Evolutionary conservation across 2,329 filamentous ascomycete genomes (phyloP).

Genomic region (Sclerotinia trifoliorum): DNA sequence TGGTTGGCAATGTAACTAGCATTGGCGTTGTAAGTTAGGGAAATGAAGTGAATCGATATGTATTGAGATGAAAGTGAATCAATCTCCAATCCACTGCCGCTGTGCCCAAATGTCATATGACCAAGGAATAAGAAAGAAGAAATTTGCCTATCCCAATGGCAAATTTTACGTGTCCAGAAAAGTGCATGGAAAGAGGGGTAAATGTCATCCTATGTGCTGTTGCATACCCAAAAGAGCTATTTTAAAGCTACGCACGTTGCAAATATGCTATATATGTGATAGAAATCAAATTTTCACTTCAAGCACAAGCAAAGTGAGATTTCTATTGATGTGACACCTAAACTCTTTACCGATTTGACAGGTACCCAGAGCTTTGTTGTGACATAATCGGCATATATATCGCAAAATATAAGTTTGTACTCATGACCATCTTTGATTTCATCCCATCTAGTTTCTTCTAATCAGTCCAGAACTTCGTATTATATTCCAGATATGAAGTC

Average conservation of each 20-base stretch:
- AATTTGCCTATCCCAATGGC: background rate
- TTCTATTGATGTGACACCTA: background rate
- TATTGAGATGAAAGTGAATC: constrained; percentile 12
- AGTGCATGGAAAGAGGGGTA: background rate
- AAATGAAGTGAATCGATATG: constrained; percentile 5
- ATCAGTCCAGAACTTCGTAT: background rate
- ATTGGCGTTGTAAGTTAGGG: background rate
- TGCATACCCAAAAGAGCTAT: background rate
- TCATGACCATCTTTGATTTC: background rate
- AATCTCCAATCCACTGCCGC: background rate
- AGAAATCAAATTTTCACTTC: background rate
- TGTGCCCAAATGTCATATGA: background rate
- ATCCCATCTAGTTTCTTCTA: background rate
- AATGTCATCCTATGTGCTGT: background rate
- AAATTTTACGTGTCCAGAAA: background rate
- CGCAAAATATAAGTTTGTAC: background rate
- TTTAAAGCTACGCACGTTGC: background rate
- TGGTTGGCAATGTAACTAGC: background rate
- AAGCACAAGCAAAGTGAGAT: background rate
- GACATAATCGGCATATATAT: background rate
- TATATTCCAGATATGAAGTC: background rate
- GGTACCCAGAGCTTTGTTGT: background rate
- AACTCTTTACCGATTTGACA: background rate
- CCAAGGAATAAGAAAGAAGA: background rate
- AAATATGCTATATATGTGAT: too few relatives aligned